Percentiles rank a stretch among this genome's conserved stretches.
Evolutionary conservation across 805 yeast genomes (phyloP).

Genomic region (Wickerhamiella sergipiensis): DNA sequence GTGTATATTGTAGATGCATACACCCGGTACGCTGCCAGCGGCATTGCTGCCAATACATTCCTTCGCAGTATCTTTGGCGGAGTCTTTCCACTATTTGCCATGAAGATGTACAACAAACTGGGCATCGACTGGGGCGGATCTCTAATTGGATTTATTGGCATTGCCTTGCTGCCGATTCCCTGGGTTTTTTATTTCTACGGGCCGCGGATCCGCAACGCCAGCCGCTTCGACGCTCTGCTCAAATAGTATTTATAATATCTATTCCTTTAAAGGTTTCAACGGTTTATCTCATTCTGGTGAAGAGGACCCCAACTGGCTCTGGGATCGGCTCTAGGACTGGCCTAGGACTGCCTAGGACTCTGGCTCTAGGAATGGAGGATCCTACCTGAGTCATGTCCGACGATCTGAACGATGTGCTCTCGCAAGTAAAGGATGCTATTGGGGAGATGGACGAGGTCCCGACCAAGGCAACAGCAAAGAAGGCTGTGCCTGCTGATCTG

Average conservation of each 20-base stretch:
- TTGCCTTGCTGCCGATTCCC: slow-evolving; percentile 37
- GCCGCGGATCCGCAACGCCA: slow-evolving; percentile 12
- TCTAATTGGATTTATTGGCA: slow-evolving; percentile 32
- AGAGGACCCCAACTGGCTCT: too few species aligned
- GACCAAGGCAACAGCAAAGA: neutral
- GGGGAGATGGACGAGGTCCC: slow-evolving; percentile 10
- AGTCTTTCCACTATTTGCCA: slow-evolving; percentile 52
- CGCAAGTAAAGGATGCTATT: slow-evolving; percentile 15
- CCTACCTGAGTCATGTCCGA: slow-evolving; percentile 2
- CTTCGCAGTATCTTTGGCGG: slow-evolving; percentile 44
- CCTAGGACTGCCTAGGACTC: too few species aligned
- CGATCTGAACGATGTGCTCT: slow-evolving; percentile 10
- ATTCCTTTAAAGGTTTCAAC: too few species aligned
- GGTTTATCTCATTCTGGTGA: too few species aligned
- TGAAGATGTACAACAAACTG: slow-evolving; percentile 37
- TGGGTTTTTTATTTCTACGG: slow-evolving; percentile 40
- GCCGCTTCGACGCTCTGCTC: slow-evolving; percentile 12
- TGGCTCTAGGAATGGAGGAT: too few species aligned
- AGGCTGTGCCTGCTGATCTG: neutral
- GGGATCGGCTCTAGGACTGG: too few species aligned
- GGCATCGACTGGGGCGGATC: slow-evolving; percentile 45
- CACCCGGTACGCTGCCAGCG: slow-evolving; percentile 46
- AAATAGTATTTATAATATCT: neutral
- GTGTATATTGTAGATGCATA: slow-evolving; percentile 53
- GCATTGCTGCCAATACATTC: slow-evolving; percentile 44